Evolutionary conservation across 495 filamentous ascomycete species (phyloP).

Genomic region (Tirmania nivea): DNA sequence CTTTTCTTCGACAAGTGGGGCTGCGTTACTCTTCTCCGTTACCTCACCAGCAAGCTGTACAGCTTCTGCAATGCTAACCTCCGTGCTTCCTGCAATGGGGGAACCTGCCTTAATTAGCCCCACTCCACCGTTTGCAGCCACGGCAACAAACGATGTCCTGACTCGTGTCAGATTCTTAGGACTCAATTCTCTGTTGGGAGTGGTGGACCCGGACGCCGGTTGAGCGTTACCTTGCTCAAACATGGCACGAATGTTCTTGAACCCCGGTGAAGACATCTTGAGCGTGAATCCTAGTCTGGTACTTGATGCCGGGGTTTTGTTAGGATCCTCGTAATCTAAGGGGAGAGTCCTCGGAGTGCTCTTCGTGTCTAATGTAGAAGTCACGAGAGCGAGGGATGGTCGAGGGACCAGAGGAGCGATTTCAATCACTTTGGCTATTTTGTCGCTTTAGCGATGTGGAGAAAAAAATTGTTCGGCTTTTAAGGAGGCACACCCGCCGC

Average conservation of each 20-base stretch:
- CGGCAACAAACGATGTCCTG: slow-evolving; percentile 17
- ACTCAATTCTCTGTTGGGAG: slow-evolving; percentile 1
- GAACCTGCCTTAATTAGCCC: neutral
- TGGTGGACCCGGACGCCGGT: slow-evolving; percentile 3
- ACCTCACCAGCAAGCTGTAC: slow-evolving; percentile 2
- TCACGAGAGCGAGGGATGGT: too few species aligned
- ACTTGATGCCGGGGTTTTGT: too few species aligned
- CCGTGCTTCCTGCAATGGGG: neutral
- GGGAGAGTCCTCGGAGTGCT: too few species aligned
- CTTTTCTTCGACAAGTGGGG: neutral
- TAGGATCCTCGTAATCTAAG: too few species aligned
- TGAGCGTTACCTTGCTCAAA: slow-evolving; percentile 15
- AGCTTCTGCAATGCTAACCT: slow-evolving; percentile 12
- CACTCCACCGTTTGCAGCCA: slow-evolving; percentile 9
- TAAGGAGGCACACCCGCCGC: too few species aligned
- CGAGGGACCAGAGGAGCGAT: too few species aligned
- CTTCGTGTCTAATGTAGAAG: too few species aligned
- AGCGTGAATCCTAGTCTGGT: too few species aligned
- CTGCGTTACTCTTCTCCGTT: slow-evolving; percentile 2
- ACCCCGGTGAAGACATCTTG: slow-evolving; percentile 3
- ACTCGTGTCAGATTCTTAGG: slow-evolving; percentile 11
- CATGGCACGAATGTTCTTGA: slow-evolving; percentile 18
- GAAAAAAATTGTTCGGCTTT: too few species aligned
- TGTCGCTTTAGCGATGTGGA: too few species aligned
- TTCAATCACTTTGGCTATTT: too few species aligned